Evolutionary conservation across 192 early-diverging fungal genomes (phyloP), one percentile per base, ranked within the genome.

Genomic region (Umbelopsis isabellina): DNA sequence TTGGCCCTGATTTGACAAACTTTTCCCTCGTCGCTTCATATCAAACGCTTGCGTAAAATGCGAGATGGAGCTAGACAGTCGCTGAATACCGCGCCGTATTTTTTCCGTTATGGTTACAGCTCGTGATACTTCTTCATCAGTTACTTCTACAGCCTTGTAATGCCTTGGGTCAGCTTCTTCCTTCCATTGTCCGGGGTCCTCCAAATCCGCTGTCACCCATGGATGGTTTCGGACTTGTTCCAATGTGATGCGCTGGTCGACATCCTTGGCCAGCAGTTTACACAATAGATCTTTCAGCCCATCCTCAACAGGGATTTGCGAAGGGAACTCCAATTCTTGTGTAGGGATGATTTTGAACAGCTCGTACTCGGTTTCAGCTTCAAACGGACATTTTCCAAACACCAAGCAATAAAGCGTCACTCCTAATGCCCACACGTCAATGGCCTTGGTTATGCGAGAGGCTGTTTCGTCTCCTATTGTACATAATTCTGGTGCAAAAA

Each of bases 401-500:
- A 97, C 82, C 47, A 99, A 83, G 73, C 96, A 98, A 81, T 95
- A 99, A 16, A 99, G 84, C 11, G 95, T 98, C 23, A 98, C 96
- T 1, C 97, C 97, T 67, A 98, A 84, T 37, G 97, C 97, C 97
- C 97, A 99, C 12, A 99, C 89, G 77, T 99, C 97, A 55, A 99
- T 99, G 0, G 93, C 92, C 50, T 92, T 92, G 23, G 91, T 92
- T 18, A 92, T 89, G 11, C 84, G 86, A 77, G 75, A 82, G 27
- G 69, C 77, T 49, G 46, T 45, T 25, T 50, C 27, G 33, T 61
- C 52, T 23, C 68, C 69, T 3, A 48, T 27, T 1, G 20, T 91
- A 80, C 97, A 99, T 20, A 98, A 83, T 79, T 99, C 97, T 20
- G 97, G 97, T 35, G 97, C 97, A 87, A 99, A 99, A 75, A 99